Percentiles rank a stretch among this genome's conserved stretches.
These are phyloP conservation scores for Hymenochaete sp. DNA, from an alignment of 1,284 basidiomycete genomes.

Conservation along the genomic window DNA sequence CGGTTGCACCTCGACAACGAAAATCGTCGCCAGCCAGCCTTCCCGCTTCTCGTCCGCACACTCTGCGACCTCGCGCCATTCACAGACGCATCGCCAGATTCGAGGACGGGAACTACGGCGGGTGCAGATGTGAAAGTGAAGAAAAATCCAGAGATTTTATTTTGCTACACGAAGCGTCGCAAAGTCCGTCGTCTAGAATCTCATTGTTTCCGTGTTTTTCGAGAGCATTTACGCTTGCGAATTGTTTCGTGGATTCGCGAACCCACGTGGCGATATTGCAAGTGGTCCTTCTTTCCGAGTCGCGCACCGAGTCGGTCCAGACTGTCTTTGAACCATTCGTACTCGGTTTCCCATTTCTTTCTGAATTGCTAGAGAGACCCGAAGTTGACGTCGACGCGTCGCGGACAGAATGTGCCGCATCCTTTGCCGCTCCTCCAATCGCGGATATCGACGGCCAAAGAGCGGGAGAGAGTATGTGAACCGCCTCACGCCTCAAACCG, in stretches of 20 bases:
- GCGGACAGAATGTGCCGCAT: no score
- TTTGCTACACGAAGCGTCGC: conserved; percentile 91
- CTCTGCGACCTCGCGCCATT: conserved; percentile 52
- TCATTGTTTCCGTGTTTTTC: background rate
- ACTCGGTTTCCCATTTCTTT: background rate
- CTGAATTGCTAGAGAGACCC: no score
- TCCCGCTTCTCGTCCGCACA: conserved; percentile 80
- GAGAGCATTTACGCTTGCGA: background rate
- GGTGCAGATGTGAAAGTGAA: conserved; percentile 21
- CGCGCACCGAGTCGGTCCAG: background rate
- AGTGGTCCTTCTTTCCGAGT: background rate
- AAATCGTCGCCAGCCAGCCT: conserved; percentile 49
- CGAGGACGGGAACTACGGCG: no score
- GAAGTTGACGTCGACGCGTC: no score
- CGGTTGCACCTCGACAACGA: background rate
- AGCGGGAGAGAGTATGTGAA: no score
- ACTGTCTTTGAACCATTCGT: background rate
- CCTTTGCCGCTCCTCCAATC: no score
- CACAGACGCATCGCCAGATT: no score
- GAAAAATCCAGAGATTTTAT: conserved; percentile 60
- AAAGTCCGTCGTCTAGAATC: conserved; percentile 44
- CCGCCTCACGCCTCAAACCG: no score
- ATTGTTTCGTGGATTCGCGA: background rate
- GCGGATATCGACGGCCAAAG: no score
- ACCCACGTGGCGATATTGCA: background rate